Base-by-base conservation (phyloP, 1,139 yeast species). In the Scheffersomyces illinoinensis region DNA sequence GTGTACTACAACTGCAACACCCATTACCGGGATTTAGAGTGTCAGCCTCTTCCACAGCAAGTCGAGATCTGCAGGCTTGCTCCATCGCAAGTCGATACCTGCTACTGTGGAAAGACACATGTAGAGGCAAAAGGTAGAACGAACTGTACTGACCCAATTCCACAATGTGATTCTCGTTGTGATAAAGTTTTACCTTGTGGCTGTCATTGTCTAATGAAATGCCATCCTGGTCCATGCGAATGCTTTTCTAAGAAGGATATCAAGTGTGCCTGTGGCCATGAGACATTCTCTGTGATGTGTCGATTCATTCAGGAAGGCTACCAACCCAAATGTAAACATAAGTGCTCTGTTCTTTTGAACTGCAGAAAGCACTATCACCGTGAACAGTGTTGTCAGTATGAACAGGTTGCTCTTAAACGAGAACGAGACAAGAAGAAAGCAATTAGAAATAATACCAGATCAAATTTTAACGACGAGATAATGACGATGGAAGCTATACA, bases 341-440 rank as follows among this genome's bases (percentile, higher is more conserved):
- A 88, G 69, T 93, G 98, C 73, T 85, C 88, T 51, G 91, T 93
- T 0, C 74, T 88, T 57, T 82, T 90, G 72, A 90, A 87, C 62
- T 93, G 98, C 70, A 85, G 96, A 59, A 85, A 93, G 62, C 98
- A 93, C 73, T 81, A 88, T 60, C 96, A 97, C 70, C 75, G 82
- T 21, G 82, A 77, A 20, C 75, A 80, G 19, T 93, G 98, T 72
- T 93, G 98, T 71, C 76, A 82, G 5, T 87, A 78, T 62, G 95
- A 90, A 67, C 84, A 83, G 52, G 67, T 72, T 5, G 97, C 96
- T 0, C 77, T 85, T 55, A 79, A 73, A 53, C 78, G 97, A 57
- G 92, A 89, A 66, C 74, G 90, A 47, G 76, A 76, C 18, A 74
- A 85, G 56, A 85, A 84, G 66, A 87, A 86, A 67, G 77, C 82